A percentile compares a stretch with the other conserved stretches of the same genome.
Conservation (phyloP, 257 asterid species). For the Fraxinus americana region DNA sequence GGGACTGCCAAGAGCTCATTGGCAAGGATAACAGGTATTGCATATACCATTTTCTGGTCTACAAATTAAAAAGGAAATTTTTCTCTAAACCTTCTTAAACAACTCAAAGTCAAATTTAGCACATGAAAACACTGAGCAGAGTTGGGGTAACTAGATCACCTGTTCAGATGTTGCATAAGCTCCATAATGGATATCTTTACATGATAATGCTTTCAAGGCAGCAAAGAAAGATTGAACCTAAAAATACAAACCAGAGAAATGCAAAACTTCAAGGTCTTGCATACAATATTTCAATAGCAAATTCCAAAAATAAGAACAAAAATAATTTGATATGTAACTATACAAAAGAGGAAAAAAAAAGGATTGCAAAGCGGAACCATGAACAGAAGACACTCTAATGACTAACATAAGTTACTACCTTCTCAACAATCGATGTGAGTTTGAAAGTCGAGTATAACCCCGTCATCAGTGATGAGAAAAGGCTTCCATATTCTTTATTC, state of each 20-base stretch:
- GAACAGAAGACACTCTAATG: constrained; percentile 2
- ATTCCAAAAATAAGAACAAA: not conserved
- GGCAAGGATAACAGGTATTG: not conserved
- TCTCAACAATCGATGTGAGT: constrained; percentile 90
- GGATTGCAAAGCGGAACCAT: constrained; percentile 15
- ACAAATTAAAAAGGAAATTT: not conserved
- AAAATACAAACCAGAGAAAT: constrained; percentile 24
- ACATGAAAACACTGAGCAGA: constrained; percentile 3
- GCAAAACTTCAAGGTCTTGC: not conserved
- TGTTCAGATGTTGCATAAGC: constrained; percentile 85
- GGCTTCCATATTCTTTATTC: constrained; percentile 93
- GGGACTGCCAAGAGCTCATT: constrained; percentile 1
- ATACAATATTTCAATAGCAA: constrained; percentile 1
- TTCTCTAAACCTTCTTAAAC: constrained; percentile 20
- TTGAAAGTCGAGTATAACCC: constrained; percentile 88
- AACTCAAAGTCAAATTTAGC: constrained; percentile 9
- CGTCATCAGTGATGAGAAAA: constrained; percentile 82
- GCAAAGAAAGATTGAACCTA: constrained; percentile 71
- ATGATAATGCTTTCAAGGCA: constrained; percentile 71
- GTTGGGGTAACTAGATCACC: constrained; percentile 37
- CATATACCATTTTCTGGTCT: constrained; percentile 10
- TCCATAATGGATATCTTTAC: constrained; percentile 80
- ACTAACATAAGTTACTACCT: constrained; percentile 46
- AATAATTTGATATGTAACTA: constrained; percentile 12
- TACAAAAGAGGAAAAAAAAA: constrained; percentile 16